Percentiles rank a stretch among this genome's conserved stretches.
phyloP scores from a whole-genome alignment of 2,329 filamentous ascomycete species.

The Coleophoma eucalyptorum region DNA sequence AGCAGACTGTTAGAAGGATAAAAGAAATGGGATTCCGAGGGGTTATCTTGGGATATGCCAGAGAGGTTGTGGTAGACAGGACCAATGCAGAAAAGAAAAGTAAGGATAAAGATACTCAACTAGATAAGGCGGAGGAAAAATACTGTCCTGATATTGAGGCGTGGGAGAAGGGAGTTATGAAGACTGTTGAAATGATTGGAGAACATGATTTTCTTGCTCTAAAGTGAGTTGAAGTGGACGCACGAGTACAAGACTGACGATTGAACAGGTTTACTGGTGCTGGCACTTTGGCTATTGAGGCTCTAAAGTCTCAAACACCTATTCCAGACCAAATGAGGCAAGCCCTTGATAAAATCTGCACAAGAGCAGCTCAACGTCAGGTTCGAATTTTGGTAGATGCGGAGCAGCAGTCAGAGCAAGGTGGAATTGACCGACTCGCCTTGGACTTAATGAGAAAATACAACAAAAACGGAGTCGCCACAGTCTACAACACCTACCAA shows the following conservation, averaged over 20 bases:
- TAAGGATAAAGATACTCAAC: background rate
- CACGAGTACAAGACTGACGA: background rate
- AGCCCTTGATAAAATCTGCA: conserved; percentile 29
- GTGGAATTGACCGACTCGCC: conserved; percentile 45
- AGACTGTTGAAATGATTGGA: conserved; percentile 46
- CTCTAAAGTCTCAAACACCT: conserved; percentile 31
- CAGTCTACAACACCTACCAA: conserved; percentile 46
- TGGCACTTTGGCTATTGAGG: conserved; percentile 34
- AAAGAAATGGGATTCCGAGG: conserved; percentile 75
- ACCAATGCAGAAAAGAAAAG: background rate
- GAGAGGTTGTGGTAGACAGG: conserved; percentile 40
- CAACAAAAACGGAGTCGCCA: conserved; percentile 36
- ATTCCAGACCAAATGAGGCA: conserved; percentile 38
- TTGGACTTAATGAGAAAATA: conserved; percentile 46
- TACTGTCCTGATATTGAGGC: background rate
- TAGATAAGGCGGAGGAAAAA: background rate
- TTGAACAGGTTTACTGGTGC: conserved; percentile 39
- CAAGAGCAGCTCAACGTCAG: conserved; percentile 12
- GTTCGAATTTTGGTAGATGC: conserved; percentile 46
- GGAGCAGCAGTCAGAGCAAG: conserved; percentile 46
- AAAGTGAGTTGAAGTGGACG: no score
- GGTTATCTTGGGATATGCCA: conserved; percentile 77
- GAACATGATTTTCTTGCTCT: conserved; percentile 45
- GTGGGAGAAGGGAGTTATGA: conserved; percentile 47
- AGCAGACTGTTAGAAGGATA: conserved; percentile 56